These are phyloP conservation scores for Scenedesmus sp. DNA, from an alignment of 163 green algal species.

Conservation along the genomic window DNA sequence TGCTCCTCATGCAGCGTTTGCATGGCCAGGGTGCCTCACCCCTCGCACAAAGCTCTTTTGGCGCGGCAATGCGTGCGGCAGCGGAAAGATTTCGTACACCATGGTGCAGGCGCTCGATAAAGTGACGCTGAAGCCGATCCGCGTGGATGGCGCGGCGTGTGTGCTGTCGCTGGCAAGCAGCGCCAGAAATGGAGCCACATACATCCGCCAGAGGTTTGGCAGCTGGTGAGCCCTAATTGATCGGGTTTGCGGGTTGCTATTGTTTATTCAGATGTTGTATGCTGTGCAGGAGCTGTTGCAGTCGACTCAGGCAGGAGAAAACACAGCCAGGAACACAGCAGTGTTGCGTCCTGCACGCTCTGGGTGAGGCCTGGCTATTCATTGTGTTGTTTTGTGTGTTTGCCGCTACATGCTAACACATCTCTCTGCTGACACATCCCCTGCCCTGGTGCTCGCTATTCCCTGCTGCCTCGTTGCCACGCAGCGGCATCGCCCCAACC, in stretches of 20 bases:
- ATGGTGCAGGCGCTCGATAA: not conserved
- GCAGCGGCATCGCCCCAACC: not conserved
- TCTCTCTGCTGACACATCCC: not conserved
- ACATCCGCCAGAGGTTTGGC: not conserved
- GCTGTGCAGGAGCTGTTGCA: not conserved
- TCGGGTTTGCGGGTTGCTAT: no score
- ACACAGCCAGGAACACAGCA: no score
- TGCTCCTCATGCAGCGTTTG: not conserved
- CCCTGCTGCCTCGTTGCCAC: not conserved
- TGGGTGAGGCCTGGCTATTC: no score
- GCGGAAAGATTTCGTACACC: slow-evolving; percentile 1
- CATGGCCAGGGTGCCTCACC: not conserved
- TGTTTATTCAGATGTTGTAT: no score
- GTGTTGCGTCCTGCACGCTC: no score
- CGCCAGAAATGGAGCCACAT: not conserved
- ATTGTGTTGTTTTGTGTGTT: no score
- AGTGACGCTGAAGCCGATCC: not conserved
- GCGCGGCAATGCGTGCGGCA: not conserved
- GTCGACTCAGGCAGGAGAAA: no score
- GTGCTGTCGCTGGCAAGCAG: not conserved
- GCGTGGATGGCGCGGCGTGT: not conserved
- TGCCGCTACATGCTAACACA: no score
- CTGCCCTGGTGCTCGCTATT: not conserved
- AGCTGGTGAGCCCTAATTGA: not conserved
- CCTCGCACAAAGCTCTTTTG: not conserved